A percentile compares a stretch with the other conserved stretches of the same genome.
Evolutionary conservation across 202 grass and related monocot species (phyloP).

Genomic region (Cymbopogon flexuosus): DNA sequence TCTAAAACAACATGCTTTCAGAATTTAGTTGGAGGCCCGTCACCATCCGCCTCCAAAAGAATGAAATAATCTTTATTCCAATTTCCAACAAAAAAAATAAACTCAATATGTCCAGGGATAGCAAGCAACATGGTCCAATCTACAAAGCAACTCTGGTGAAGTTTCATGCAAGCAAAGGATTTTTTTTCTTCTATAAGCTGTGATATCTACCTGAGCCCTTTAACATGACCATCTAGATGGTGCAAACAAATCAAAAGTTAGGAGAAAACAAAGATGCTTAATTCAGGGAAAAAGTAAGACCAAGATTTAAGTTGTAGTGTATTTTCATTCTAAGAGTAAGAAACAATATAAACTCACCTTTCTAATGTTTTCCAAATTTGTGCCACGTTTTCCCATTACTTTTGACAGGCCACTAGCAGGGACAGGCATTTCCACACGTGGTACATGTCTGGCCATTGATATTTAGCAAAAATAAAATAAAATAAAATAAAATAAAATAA

Average conservation of each 20-base stretch:
- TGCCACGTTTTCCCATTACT: slow-evolving; percentile 90
- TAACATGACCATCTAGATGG: background rate
- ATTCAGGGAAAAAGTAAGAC: background rate
- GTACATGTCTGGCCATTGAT: slow-evolving; percentile 29
- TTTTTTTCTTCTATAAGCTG: background rate
- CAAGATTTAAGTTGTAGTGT: background rate
- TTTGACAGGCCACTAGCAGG: slow-evolving; percentile 66
- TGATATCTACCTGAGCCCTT: background rate
- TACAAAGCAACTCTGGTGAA: background rate
- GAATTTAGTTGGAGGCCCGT: background rate
- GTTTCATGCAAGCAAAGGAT: background rate
- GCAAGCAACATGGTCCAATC: background rate
- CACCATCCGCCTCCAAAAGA: background rate
- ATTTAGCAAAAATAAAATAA: background rate
- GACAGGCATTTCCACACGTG: slow-evolving; percentile 73
- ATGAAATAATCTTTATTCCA: slow-evolving; percentile 4
- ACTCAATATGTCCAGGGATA: background rate
- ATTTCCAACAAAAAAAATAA: background rate
- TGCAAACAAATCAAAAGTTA: background rate
- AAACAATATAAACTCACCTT: slow-evolving; percentile 58
- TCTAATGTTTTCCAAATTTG: slow-evolving; percentile 92
- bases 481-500: background rate
- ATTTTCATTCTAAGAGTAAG: background rate
- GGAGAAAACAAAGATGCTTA: background rate
- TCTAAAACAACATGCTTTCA: background rate